Evolutionary conservation across 2,329 filamentous ascomycete genomes (phyloP), one percentile per base, ranked within the genome.

Genomic region (Fusarium sp.): DNA sequence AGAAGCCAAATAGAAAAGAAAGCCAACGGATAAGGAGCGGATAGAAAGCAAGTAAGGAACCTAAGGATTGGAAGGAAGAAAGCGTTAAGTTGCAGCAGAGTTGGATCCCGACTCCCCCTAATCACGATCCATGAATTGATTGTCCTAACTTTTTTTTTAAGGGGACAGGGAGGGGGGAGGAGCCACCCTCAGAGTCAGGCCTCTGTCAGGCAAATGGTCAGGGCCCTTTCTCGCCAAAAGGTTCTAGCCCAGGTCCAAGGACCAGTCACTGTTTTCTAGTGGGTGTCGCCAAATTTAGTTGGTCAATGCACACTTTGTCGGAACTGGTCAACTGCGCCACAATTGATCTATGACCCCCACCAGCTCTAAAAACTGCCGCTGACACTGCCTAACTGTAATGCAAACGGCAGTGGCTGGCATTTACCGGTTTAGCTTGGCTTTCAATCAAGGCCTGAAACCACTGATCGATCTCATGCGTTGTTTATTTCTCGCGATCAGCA

Each of bases 21-120:
- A 28, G n/a, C 23, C 9, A 16, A 45, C 30, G 56, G 58, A 14
- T 44, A 62, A 62, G 46, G 46, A 62, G 25, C 48, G 58, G 58
- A 56, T 49, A 44, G 46, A 45, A 37, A 41, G 13, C 41, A n/a
- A 13, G 30, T 31, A 39, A 62, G 19, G 41, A 37, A 37, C 34
- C 34, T 37, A 61, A 52, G 23, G 26, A 52, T 26, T 61, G 58
- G 34, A 52, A 31, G 34, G 23, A 25, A 44, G 7, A 30, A 62
- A 59, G 41, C 41, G 57, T 55, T 45, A 19, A 48, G 57, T 55
- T 45, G 21, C 16, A 58, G 30, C 7, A 61, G 54, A 55, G 26
- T 56, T 51, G 58, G 54, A 43, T 45, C 34, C 34, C 23, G 14
- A 10, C 18, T 21, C 11, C 49, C 49, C 49, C 49, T 52, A 52